Base-by-base conservation (phyloP, 116 monocot genomes). In the Zostera marina region DNA sequence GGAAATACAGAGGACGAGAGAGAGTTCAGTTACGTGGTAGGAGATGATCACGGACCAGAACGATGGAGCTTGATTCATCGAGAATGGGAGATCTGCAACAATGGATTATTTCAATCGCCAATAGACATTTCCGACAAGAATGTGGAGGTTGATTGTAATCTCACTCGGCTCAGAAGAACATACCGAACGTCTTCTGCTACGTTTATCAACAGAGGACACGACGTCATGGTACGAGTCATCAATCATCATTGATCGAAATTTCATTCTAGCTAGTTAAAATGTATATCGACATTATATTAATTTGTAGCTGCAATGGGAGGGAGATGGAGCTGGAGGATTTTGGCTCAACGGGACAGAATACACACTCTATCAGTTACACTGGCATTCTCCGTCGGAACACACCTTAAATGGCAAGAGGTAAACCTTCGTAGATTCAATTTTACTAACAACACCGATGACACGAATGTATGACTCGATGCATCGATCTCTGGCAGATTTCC, bases 301-400 rank as follows among this genome's bases (percentile, higher is more conserved):
- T n/a, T n/a, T 22, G 7, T 48, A 72, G 72, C 20, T 72, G 21
- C 60, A 61, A 5, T 72, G 64, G 66, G 63, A 54, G 66, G 63
- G 49, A 1, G 71, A 73, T 12, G 66, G 72, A 24, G 68, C 74
- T n/a, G 84, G 77, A 13, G 70, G 44, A 5, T 3, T 84, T 0
- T 68, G 68, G 77, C 55, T 80, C 5, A 66, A 71, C 14, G 66
- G 72, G 8, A 73, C 54, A 1, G 46, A 63, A 22, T 80, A 72
- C 59, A 8, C 0, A 32, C 64, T 84, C 15, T 47, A 54, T 10
- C 77, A 77, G 43, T 12, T 84, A 47, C 84, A 80, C 22, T 84
- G 80, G 80, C 84, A 84, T 53, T 63, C 70, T 1, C 84, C 84
- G 4, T 74, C 80, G 1, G 84, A 84, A 63, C 84, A 84, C 66